A percentile compares a stretch with the other conserved stretches of the same genome.
phyloP scores from a whole-genome alignment of 352 stramenopile species.

The Lagenidium sp. region DNA sequence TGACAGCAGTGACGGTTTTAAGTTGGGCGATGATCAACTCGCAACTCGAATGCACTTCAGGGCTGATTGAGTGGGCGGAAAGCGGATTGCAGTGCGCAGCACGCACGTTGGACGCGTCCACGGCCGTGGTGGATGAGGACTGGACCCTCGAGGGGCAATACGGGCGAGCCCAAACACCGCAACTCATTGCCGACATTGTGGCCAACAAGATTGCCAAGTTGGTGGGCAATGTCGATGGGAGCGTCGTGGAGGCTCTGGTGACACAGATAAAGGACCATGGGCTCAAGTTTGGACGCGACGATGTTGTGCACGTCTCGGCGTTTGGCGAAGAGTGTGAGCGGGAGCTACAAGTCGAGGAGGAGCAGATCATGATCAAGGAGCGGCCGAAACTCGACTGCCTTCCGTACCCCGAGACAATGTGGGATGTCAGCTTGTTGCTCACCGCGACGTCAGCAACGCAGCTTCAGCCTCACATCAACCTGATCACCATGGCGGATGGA shows the following conservation, averaged over 20 bases:
- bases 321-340: slow-evolving; percentile 47
- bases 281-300: slow-evolving; percentile 20
- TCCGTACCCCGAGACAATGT: slow-evolving; percentile 14
- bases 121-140: slow-evolving; percentile 33
- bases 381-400: slow-evolving; percentile 1
- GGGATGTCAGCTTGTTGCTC: too few relatives aligned
- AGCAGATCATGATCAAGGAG: slow-evolving; percentile 25
- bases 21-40: slow-evolving; percentile 88
- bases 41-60: slow-evolving; percentile 38
- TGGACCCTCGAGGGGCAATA: slow-evolving; percentile 40
- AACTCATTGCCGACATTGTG: slow-evolving; percentile 32
- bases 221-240: neutral
- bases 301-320: slow-evolving; percentile 25
- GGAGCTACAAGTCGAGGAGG: slow-evolving; percentile 46
- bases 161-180: slow-evolving; percentile 6
- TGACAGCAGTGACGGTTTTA: slow-evolving; percentile 47
- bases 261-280: slow-evolving; percentile 11
- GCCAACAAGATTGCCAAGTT: neutral
- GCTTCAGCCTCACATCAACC: too few relatives aligned
- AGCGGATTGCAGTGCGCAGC: slow-evolving; percentile 67
- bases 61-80: slow-evolving; percentile 67
- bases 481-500: too few relatives aligned
- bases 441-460: too few relatives aligned
- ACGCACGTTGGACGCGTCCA: slow-evolving; percentile 9
- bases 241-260: slow-evolving; percentile 3